Percentiles rank a stretch among this genome's conserved stretches.
Conservation (phyloP, 768 basidiomycete species). For the Trichaptum fuscoviolaceum region DNA sequence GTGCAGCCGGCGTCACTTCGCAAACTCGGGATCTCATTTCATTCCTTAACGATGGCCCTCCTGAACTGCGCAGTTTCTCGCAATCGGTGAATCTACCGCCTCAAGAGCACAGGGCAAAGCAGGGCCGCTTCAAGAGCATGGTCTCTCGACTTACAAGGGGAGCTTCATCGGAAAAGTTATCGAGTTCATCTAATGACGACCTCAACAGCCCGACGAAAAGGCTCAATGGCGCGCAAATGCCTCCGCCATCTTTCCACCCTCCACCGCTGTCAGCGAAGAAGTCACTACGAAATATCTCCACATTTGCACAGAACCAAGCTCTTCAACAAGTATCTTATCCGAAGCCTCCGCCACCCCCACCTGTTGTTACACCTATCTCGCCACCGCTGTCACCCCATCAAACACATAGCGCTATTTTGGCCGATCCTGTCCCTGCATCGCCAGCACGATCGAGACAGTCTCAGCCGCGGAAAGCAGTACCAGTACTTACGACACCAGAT, state of each 20-base stretch:
- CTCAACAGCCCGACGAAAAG: slow-evolving; percentile 11
- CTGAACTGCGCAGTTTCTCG: slow-evolving; percentile 42
- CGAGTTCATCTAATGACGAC: slow-evolving; percentile 2
- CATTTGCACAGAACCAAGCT: slow-evolving; percentile 20
- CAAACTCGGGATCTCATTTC: slow-evolving; percentile 52
- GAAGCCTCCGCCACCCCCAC: slow-evolving; percentile 56
- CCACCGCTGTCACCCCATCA: slow-evolving; percentile 40
- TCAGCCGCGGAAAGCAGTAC: background rate
- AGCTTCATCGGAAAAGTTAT: slow-evolving; percentile 28
- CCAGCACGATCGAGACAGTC: background rate
- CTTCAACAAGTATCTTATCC: slow-evolving; percentile 41
- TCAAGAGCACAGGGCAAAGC: slow-evolving; percentile 40
- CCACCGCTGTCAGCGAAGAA: slow-evolving; percentile 23
- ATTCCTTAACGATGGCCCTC: slow-evolving; percentile 51
- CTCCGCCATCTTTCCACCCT: slow-evolving; percentile 22
- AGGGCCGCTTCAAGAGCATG: slow-evolving; percentile 71
- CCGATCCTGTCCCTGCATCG: background rate
- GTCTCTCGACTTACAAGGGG: slow-evolving; percentile 63
- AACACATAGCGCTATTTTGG: background rate
- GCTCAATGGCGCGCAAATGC: slow-evolving; percentile 25
- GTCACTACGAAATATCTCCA: slow-evolving; percentile 27
- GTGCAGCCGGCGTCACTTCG: slow-evolving; percentile 29
- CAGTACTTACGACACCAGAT: background rate
- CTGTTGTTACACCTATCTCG: slow-evolving; percentile 33
- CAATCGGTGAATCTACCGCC: slow-evolving; percentile 30